Evolutionary conservation across 139 green algal species (phyloP).

Genomic region (Coelastrella sp.): DNA sequence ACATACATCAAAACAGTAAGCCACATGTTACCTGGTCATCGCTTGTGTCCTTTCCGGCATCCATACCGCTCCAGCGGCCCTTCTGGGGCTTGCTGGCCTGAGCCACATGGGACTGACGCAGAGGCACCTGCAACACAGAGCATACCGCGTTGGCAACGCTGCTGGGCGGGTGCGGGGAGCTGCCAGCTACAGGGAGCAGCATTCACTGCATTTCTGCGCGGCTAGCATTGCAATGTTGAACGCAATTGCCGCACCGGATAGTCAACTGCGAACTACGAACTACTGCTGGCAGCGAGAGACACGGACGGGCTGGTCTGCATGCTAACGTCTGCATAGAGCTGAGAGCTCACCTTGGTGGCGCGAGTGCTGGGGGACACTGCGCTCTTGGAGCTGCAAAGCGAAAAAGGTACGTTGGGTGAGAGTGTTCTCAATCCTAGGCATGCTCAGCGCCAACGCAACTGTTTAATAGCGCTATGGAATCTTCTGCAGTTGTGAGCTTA

Average conservation of each 20-base stretch:
- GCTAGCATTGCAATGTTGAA: not conserved
- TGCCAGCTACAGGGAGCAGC: no score
- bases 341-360: slow-evolving; percentile 15
- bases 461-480: not conserved
- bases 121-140: slow-evolving; percentile 5
- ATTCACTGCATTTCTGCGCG: not conserved
- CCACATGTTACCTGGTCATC: slow-evolving; percentile 90
- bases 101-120: slow-evolving; percentile 28
- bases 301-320: not conserved
- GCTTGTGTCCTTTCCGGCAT: slow-evolving; percentile 86
- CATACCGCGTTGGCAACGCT: not conserved
- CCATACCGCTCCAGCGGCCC: slow-evolving; percentile 92
- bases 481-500: not conserved
- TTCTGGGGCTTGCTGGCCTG: slow-evolving; percentile 49
- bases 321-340: not conserved
- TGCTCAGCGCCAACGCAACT: not conserved
- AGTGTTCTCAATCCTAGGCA: not conserved
- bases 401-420: not conserved
- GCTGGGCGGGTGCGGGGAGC: not conserved
- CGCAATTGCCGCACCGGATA: not conserved
- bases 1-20: not conserved
- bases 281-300: not conserved
- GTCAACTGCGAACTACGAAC: not conserved
- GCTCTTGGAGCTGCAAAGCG: slow-evolving; percentile 37
- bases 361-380: slow-evolving; percentile 45